Evolutionary conservation across 2,329 filamentous ascomycete genomes (phyloP), one percentile per base, ranked within the genome.

Genomic region (Ceratocystis cacaofunesta): DNA sequence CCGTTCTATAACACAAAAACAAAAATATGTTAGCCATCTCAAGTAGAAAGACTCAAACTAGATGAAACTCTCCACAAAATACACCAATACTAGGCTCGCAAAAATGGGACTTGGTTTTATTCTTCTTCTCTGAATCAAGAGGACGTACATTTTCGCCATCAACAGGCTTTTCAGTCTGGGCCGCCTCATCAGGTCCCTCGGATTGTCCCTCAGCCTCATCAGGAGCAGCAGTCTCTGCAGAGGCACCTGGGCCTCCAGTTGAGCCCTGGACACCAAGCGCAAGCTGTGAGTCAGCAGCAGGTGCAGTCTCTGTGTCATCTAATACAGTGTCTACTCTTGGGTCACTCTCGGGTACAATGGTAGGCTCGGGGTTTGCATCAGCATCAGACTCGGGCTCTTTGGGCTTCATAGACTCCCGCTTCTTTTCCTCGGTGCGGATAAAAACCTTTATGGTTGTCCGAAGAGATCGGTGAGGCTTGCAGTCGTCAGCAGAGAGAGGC

Each of bases 381-480:
- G n/a, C 15, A 12, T 28, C 64, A 5, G 64, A 61, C 62, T 68
- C 68, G 3, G 72, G 68, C 66, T 82, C 76, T 69, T 82, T 84
- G 0, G 78, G 76, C 57, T 82, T 80, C 55, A 79, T 79, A 62
- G 84, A 82, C 71, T 92, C 88, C 68, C 88, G 83, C 76, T 95
- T 95, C 80, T 95, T 95, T 75, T 95, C 89, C 70, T 91, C 89
- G 0, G 88, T 95, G 71, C 92, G 89, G 61, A 99, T 77, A 72
- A 95, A 99, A 12, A 94, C 89, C 70, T 89, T 88, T 70, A 97
- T 87, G 1, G 94, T 99, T 30, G 89, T 94, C 69, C 94, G 87
- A n/a, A 97, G 79, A 32, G 88, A 85, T 74, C 96, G 96, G 75
- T 95, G 90, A 1, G 90, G 85, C 68, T 88, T 91, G 79, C 92